A percentile compares a stretch with the other conserved stretches of the same genome.
Conservation (phyloP, 2,329 filamentous ascomycete species). For the Venturia carpophila region DNA sequence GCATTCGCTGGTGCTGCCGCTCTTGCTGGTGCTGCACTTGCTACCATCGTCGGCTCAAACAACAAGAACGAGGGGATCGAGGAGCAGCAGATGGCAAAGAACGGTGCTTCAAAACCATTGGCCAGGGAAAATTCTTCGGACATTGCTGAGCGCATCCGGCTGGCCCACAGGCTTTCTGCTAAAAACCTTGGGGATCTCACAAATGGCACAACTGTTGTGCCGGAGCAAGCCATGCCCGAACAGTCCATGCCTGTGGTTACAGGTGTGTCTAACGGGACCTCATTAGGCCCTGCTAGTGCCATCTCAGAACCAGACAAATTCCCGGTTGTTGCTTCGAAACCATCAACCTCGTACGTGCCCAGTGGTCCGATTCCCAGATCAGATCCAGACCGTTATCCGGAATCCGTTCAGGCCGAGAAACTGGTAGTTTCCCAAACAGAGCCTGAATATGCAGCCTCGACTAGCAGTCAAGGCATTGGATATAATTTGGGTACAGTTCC, state of each 20-base stretch:
- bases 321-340: background rate
- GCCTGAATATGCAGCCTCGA: background rate
- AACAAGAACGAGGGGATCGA: background rate
- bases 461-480: background rate
- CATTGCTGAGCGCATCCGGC: background rate
- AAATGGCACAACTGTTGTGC: background rate
- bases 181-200: background rate
- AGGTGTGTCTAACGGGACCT: background rate
- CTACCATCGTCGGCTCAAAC: conserved; percentile 6
- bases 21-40: conserved; percentile 7
- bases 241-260: background rate
- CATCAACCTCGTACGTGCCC: background rate
- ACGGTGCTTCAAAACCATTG: background rate
- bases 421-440: background rate
- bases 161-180: background rate
- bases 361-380: conserved; percentile 4
- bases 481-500: background rate
- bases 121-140: background rate
- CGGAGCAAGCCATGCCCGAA: background rate
- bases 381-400: background rate
- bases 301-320: background rate
- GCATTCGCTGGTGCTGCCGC: conserved; percentile 14
- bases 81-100: background rate
- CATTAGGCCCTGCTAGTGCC: background rate
- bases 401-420: background rate